Conservation (phyloP, 208 protist species). For the Trypanosomatidae sp. region DNA sequence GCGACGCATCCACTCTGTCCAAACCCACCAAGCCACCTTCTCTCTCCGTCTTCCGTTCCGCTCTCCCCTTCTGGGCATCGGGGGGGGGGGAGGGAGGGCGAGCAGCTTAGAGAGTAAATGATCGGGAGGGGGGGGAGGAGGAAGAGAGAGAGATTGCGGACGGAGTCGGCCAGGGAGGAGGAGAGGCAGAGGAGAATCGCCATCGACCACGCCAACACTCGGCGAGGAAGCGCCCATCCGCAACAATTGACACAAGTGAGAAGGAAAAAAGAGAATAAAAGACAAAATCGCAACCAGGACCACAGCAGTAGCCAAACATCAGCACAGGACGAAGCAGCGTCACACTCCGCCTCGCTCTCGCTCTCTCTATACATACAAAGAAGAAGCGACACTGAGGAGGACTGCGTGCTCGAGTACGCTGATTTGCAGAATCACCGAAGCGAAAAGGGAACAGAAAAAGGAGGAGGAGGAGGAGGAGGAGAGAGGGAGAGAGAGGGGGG, state of each 20-base stretch:
- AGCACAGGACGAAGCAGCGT: too few species aligned
- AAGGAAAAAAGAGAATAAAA: neutral
- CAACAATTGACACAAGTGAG: neutral
- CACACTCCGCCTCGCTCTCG: too few species aligned
- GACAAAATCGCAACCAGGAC: neutral
- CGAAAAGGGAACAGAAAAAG: neutral
- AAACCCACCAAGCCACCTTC: neutral
- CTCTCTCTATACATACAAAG: too few species aligned
- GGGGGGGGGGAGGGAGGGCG: neutral
- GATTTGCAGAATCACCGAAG: too few species aligned
- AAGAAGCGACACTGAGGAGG: too few species aligned
- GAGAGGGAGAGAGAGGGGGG: conserved; percentile 7
- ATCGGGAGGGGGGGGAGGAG: neutral
- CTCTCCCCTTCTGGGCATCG: neutral
- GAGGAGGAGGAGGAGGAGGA: neutral
- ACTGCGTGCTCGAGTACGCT: too few species aligned
- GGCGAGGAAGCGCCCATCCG: neutral
- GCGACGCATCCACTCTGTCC: too few species aligned
- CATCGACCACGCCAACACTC: neutral
- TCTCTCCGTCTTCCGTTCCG: conserved; percentile 1
- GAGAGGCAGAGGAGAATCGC: neutral
- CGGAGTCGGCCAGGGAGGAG: neutral
- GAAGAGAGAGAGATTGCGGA: neutral
- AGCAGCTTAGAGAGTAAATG: neutral
- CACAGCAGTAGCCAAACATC: too few species aligned